These are phyloP conservation scores for Brassica carinata DNA, from an alignment of 345 rosid genomes.

Conservation along the genomic window DNA sequence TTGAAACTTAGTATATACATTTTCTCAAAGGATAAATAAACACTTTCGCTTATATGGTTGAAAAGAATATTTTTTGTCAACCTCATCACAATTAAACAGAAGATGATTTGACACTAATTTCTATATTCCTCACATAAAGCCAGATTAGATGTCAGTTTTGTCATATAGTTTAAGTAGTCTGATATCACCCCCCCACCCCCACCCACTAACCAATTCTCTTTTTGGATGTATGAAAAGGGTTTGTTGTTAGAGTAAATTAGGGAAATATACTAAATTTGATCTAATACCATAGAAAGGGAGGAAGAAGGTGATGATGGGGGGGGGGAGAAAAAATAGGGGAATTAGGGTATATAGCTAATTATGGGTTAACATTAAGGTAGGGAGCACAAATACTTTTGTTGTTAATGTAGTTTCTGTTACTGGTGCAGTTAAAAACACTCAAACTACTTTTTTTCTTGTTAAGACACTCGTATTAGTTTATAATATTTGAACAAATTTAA, in stretches of 20 bases:
- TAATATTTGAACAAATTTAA: not conserved
- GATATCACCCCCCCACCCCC: no score
- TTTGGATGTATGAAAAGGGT: conserved; percentile 27
- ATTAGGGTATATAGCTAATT: no score
- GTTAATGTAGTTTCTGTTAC: conserved; percentile 12
- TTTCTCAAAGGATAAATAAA: not conserved
- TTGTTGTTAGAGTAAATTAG: no score
- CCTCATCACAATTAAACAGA: conserved; percentile 11
- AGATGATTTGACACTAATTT: conserved; percentile 30
- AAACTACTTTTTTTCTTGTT: not conserved
- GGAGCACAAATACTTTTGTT: no score
- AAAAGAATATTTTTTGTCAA: conserved; percentile 29
- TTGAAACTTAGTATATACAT: no score
- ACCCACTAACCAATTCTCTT: conserved; percentile 32
- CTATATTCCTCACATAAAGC: conserved; percentile 24
- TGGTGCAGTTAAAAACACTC: conserved; percentile 1
- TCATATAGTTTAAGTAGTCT: conserved; percentile 31
- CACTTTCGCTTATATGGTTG: not conserved
- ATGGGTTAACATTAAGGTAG: no score
- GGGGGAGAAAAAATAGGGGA: no score
- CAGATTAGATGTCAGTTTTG: conserved; percentile 35
- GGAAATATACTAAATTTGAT: no score
- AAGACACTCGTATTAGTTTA: not conserved
- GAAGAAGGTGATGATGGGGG: no score
- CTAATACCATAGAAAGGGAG: no score